A percentile compares a stretch with the other conserved stretches of the same genome.
Evolutionary conservation across 192 early-diverging fungal genomes (phyloP).

Genomic region (Coemansia erecta): DNA sequence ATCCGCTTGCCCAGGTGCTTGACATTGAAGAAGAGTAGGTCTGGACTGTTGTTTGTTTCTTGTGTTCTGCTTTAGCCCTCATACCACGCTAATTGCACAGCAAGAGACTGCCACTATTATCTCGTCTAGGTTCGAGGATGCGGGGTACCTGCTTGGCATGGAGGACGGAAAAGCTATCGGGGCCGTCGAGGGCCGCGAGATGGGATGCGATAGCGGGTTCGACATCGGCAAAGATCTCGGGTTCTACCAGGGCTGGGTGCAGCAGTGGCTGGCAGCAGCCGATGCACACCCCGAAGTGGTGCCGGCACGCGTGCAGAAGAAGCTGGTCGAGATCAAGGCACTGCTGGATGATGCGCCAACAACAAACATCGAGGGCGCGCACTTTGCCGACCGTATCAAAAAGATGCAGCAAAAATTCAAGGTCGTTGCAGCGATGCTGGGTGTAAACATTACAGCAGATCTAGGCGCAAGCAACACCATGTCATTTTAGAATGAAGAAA

Average conservation of each 20-base stretch:
- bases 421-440: slow-evolving; percentile 39
- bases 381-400: slow-evolving; percentile 36
- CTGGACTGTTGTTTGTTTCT: not conserved
- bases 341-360: slow-evolving; percentile 19
- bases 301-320: slow-evolving; percentile 24
- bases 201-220: slow-evolving; percentile 43
- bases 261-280: slow-evolving; percentile 33
- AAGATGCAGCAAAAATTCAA: slow-evolving; percentile 43
- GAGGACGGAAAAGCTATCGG: slow-evolving; percentile 28
- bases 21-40: slow-evolving; percentile 35
- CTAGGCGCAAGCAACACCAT: slow-evolving; percentile 28
- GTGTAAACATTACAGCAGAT: slow-evolving; percentile 27
- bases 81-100: not conserved
- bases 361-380: slow-evolving; percentile 31
- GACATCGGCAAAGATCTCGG: slow-evolving; percentile 47
- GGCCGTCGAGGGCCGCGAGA: slow-evolving; percentile 39
- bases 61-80: not conserved
- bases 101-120: too few relatives aligned
- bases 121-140: slow-evolving; percentile 20
- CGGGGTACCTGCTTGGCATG: slow-evolving; percentile 32
- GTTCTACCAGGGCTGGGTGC: slow-evolving; percentile 49
- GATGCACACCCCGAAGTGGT: slow-evolving; percentile 23
- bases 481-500: slow-evolving; percentile 3
- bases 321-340: slow-evolving; percentile 30
- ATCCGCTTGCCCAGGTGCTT: slow-evolving; percentile 14